Evolutionary conservation across 805 yeast species (phyloP).

Genomic region (Yarrowia sp.): DNA sequence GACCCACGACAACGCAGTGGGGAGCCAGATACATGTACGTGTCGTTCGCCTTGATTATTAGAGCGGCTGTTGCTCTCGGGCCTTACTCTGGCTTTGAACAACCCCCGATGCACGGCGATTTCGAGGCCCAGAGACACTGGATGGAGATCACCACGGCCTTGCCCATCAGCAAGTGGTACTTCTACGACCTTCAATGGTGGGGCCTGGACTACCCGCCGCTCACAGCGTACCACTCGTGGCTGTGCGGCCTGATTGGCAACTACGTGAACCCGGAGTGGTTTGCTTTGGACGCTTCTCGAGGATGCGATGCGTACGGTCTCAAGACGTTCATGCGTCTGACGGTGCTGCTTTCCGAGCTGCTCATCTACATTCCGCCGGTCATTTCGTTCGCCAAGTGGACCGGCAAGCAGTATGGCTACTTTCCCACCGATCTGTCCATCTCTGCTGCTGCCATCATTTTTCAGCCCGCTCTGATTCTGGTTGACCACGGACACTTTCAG

Average conservation of each 20-base stretch:
- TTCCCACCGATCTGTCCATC: constrained; percentile 72
- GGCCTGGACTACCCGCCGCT: constrained; percentile 96
- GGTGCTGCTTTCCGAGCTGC: constrained; percentile 69
- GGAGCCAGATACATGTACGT: constrained; percentile 66
- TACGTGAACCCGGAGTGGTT: constrained; percentile 73
- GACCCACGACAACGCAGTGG: constrained; percentile 86
- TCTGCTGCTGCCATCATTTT: constrained; percentile 75
- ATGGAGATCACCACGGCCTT: constrained; percentile 80
- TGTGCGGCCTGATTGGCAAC: constrained; percentile 68
- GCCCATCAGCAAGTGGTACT: constrained; percentile 80
- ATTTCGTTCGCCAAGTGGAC: constrained; percentile 67
- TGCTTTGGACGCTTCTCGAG: constrained; percentile 67
- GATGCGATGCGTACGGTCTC: constrained; percentile 62
- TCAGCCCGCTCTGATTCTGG: constrained; percentile 77
- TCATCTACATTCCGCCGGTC: constrained; percentile 77
- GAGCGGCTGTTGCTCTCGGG: constrained; percentile 87
- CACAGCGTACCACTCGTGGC: constrained; percentile 88
- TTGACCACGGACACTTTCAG: constrained; percentile 98
- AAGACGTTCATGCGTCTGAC: constrained; percentile 85
- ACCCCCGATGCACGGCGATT: constrained; percentile 89
- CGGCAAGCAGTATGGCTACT: constrained; percentile 54
- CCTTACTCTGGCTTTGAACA: constrained; percentile 70
- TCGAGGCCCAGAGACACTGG: constrained; percentile 99
- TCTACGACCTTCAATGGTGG: constrained; percentile 88
- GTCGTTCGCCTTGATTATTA: constrained; percentile 63